Percentiles rank a stretch among this genome's conserved stretches.
phyloP scores from a whole-genome alignment of 306 rosid species.

The Malus asiatica region DNA sequence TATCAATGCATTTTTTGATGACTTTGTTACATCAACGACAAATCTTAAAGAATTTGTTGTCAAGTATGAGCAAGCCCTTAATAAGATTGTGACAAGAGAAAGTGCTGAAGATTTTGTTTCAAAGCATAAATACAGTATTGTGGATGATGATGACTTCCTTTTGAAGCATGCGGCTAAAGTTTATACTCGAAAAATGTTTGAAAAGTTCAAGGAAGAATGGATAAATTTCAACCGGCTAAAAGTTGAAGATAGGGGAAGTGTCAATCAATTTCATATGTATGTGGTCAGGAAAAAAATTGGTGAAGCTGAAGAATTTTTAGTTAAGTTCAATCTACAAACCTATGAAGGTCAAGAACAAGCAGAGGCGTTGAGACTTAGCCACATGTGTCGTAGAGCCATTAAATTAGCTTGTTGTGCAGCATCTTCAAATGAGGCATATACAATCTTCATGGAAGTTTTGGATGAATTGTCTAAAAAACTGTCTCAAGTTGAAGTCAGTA shows the following conservation, averaged over 20 bases:
- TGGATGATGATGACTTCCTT: background rate
- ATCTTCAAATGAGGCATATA: too few species aligned
- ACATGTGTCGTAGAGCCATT: too few species aligned
- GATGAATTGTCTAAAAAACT: too few species aligned
- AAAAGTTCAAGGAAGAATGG: background rate
- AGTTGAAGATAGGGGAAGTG: background rate
- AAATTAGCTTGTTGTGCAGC: too few species aligned
- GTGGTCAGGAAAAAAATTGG: background rate
- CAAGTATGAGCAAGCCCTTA: background rate
- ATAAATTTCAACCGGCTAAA: too few species aligned
- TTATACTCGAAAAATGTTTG: background rate
- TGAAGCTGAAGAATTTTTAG: background rate
- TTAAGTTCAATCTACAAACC: background rate
- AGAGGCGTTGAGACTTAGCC: too few species aligned
- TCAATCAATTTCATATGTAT: background rate
- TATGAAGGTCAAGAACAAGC: background rate
- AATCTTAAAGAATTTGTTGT: constrained; percentile 1
- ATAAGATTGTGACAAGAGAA: background rate
- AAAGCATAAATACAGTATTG: background rate
- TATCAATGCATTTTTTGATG: background rate
- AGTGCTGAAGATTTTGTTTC: background rate
- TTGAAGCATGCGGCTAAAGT: background rate
- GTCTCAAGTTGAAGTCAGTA: too few species aligned
- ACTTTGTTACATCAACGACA: background rate
- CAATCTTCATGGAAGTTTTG: too few species aligned